phyloP scores from a whole-genome alignment of 23 red algal species.

The Cyanidiococcus yangmingshanensis region DNA sequence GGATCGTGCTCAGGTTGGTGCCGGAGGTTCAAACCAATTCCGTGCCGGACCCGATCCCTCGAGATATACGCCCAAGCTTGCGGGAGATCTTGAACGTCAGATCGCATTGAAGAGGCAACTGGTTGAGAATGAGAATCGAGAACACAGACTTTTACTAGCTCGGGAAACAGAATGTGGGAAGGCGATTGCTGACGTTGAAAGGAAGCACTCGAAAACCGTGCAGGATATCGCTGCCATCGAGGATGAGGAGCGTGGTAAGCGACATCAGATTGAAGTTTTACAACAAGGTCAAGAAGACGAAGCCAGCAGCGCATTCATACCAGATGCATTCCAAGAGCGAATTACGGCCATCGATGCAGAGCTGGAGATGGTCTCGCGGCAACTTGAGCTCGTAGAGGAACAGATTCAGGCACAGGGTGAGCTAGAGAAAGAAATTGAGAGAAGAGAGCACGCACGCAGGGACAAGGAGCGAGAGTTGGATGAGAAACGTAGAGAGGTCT shows the following conservation, averaged over 20 bases:
- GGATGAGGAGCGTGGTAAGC: neutral
- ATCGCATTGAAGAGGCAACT: neutral
- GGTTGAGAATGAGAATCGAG: neutral
- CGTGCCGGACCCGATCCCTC: constrained; percentile 9
- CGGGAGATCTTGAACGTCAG: constrained; percentile 9
- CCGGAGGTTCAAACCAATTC: constrained; percentile 12
- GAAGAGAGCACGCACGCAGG: neutral
- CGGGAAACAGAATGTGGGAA: neutral
- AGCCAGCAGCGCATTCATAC: neutral
- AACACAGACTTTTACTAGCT: neutral
- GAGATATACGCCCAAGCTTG: neutral
- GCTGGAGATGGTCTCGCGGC: neutral
- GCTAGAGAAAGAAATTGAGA: neutral
- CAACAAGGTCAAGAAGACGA: neutral
- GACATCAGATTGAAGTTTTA: neutral
- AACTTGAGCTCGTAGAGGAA: neutral
- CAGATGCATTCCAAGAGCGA: neutral
- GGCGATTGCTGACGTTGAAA: neutral
- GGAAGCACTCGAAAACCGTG: neutral
- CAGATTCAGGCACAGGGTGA: neutral
- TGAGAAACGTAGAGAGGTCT: neutral
- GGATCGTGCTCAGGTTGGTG: constrained; percentile 9
- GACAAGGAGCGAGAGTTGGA: neutral
- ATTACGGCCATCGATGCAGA: constrained; percentile 5
- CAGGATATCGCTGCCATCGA: neutral